Evolutionary conservation across 306 rosid species (phyloP).

Genomic region (Mimosa bimucronata): DNA sequence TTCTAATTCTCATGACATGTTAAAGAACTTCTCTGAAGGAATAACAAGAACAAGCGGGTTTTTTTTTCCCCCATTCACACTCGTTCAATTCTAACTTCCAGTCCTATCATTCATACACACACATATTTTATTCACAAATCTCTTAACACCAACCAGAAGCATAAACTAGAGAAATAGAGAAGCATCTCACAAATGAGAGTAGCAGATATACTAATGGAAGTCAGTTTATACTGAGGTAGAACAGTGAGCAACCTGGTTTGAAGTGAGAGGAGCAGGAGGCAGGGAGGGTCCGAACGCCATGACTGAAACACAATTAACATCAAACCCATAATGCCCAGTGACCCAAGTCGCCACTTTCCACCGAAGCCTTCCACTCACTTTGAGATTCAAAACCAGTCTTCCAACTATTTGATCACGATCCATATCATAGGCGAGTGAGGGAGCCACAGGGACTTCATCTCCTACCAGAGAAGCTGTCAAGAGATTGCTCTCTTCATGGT

Average conservation of each 20-base stretch:
- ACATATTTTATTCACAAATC: conserved; percentile 45
- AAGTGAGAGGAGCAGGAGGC: conserved; percentile 54
- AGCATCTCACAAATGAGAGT: conserved; percentile 3
- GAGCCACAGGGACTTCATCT: conserved; percentile 63
- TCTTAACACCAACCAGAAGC: conserved; percentile 43
- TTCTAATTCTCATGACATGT: neutral
- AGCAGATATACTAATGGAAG: neutral
- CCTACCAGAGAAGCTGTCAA: conserved; percentile 69
- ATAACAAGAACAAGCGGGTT: conserved; percentile 16
- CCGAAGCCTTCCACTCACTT: conserved; percentile 68
- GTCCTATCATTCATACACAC: conserved; percentile 36
- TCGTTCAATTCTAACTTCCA: conserved; percentile 36
- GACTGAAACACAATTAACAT: conserved; percentile 74
- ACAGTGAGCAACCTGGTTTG: conserved; percentile 65
- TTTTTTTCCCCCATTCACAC: conserved; percentile 26
- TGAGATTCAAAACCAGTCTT: conserved; percentile 59
- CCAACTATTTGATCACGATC: conserved; percentile 75
- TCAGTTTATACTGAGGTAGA: conserved; percentile 52
- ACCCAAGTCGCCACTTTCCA: conserved; percentile 97
- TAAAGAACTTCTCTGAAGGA: neutral
- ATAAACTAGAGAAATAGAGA: conserved; percentile 17
- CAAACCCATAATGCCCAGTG: conserved; percentile 73
- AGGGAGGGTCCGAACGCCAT: conserved; percentile 62
- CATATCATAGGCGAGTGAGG: conserved; percentile 76
- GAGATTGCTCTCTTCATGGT: conserved; percentile 62